These are phyloP conservation scores for Suillus alpinus DNA, from an alignment of 768 basidiomycete species.

Conservation along the genomic window DNA sequence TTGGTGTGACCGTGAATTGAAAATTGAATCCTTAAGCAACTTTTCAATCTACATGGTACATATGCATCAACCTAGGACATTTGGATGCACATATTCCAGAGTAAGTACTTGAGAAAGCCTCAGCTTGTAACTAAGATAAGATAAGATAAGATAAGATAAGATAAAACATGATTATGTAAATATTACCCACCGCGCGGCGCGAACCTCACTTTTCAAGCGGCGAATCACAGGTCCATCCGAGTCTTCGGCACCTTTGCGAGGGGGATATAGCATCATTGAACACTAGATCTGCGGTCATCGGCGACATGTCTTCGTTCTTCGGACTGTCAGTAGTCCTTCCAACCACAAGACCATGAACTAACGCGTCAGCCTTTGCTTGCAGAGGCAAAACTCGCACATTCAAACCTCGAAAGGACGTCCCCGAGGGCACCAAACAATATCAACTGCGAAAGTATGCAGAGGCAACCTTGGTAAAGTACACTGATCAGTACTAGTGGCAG, in stretches of 20 bases:
- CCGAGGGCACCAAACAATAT: constrained; percentile 96
- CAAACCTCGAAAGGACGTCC: constrained; percentile 92
- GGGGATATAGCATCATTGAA: not conserved
- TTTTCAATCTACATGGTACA: not conserved
- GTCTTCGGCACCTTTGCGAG: not conserved
- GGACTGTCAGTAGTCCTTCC: constrained; percentile 58
- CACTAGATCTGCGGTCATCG: constrained; percentile 12
- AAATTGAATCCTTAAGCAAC: not conserved
- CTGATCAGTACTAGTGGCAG: constrained; percentile 12
- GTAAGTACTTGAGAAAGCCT: not conserved
- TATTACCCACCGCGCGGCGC: not conserved
- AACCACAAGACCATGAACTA: constrained; percentile 10
- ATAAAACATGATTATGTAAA: not conserved
- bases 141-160: not conserved
- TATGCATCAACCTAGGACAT: not conserved
- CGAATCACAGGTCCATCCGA: not conserved
- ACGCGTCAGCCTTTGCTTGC: constrained; percentile 10
- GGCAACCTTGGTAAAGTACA: constrained; percentile 71
- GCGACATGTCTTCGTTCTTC: constrained; percentile 81
- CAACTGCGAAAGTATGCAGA: constrained; percentile 97
- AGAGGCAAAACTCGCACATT: constrained; percentile 93
- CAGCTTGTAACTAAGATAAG: not conserved
- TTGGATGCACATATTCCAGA: not conserved
- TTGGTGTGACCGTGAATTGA: not conserved
- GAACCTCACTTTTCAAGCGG: not conserved